A percentile compares a stretch with the other conserved stretches of the same genome.
Evolutionary conservation across 2,329 filamentous ascomycete species (phyloP).

Genomic region (Trichoderma arundinaceum): DNA sequence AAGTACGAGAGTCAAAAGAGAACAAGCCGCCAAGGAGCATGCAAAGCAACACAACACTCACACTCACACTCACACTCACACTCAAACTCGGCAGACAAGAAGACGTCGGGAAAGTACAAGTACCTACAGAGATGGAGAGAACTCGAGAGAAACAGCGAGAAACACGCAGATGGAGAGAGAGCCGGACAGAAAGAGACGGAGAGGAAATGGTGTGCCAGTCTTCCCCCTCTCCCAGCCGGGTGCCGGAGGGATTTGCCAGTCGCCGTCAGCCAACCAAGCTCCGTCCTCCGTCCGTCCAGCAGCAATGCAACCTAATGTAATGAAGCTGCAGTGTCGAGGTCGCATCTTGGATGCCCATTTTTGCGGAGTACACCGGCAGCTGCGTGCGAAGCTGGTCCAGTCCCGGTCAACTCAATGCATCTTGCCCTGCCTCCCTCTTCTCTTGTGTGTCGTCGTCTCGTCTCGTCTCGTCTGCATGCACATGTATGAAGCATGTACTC

Average conservation of each 20-base stretch:
- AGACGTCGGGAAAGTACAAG: too few relatives aligned
- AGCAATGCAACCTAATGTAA: slow-evolving; percentile 28
- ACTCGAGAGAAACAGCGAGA: too few relatives aligned
- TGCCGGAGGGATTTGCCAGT: slow-evolving; percentile 24
- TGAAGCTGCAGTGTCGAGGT: slow-evolving; percentile 18
- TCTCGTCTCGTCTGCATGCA: slow-evolving; percentile 17
- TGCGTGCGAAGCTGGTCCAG: slow-evolving; percentile 8
- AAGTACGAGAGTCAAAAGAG: neutral
- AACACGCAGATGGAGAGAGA: neutral
- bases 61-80: neutral
- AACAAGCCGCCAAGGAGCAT: slow-evolving; percentile 9
- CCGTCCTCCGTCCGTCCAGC: slow-evolving; percentile 9
- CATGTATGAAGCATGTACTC: slow-evolving; percentile 1
- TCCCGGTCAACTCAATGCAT: slow-evolving; percentile 8
- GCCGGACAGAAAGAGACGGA: neutral
- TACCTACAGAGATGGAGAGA: too few relatives aligned
- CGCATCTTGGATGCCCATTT: slow-evolving; percentile 26
- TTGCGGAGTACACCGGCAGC: slow-evolving; percentile 27
- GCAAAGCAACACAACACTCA: neutral
- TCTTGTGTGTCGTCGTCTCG: slow-evolving; percentile 14
- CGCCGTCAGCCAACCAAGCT: slow-evolving; percentile 18
- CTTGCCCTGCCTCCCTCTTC: slow-evolving; percentile 11
- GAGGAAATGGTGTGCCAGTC: slow-evolving; percentile 12
- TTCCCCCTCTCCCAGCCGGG: slow-evolving; percentile 22
- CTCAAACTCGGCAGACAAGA: neutral